A percentile compares a stretch with the other conserved stretches of the same genome.
Conservation (phyloP, 108 stramenopile species). For the Nannochloropsis salina region DNA sequence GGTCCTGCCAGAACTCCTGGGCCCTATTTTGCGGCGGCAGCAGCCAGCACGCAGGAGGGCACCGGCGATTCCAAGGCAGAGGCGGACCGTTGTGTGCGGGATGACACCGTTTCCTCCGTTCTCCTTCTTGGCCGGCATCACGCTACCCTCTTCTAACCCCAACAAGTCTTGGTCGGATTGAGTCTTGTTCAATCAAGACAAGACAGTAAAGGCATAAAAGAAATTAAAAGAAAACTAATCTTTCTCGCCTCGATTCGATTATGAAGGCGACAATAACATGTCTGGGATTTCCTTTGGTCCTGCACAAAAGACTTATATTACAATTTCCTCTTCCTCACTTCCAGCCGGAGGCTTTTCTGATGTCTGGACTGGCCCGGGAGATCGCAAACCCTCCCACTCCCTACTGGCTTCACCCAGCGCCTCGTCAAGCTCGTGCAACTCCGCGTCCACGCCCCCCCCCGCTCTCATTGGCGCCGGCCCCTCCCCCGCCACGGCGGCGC, state of each 20-base stretch:
- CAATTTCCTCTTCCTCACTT: neutral
- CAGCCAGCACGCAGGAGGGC: neutral
- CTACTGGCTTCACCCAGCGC: neutral
- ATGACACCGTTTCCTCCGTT: conserved; percentile 2
- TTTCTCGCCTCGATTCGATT: neutral
- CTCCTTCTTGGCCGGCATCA: neutral
- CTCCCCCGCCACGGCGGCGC: neutral
- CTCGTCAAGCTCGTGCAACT: neutral
- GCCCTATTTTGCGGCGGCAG: neutral
- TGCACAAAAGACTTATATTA: neutral
- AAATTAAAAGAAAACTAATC: neutral
- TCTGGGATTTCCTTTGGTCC: neutral
- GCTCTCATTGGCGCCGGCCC: neutral
- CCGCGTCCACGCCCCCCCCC: neutral
- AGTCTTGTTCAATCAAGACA: neutral
- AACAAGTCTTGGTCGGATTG: neutral
- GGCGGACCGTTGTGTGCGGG: neutral
- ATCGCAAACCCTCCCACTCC: neutral
- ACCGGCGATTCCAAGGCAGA: neutral
- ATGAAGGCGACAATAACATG: neutral
- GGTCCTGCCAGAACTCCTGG: neutral
- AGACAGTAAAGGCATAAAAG: neutral
- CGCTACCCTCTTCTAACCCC: neutral
- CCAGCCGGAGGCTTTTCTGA: neutral
- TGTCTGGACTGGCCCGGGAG: neutral